A percentile compares a stretch with the other conserved stretches of the same genome.
Conservation (phyloP, 2,329 filamentous ascomycete genomes). For the Fusarium fujikuroi region DNA sequence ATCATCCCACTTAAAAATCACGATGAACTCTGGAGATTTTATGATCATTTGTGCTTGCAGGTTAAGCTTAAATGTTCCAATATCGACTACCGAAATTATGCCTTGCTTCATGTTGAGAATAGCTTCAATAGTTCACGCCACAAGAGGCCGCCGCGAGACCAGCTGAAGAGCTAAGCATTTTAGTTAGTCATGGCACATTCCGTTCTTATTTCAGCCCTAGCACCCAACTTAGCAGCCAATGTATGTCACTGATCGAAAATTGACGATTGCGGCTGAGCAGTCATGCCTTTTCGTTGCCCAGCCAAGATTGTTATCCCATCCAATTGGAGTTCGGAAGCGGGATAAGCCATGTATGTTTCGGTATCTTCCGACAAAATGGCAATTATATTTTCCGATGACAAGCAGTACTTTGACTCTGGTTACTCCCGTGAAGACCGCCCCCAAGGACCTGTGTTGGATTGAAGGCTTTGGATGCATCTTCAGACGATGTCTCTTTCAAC, state of each 20-base stretch:
- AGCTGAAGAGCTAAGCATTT: conserved; percentile 10
- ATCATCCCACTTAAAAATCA: neutral
- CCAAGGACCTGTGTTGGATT: rapidly evolving
- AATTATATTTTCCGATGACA: neutral
- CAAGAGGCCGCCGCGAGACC: neutral
- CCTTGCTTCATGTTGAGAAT: conserved; percentile 1
- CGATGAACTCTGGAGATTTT: neutral
- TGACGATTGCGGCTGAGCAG: conserved; percentile 6
- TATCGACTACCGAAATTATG: neutral
- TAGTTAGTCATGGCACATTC: conserved; percentile 1
- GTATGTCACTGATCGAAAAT: neutral
- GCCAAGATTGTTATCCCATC: neutral
- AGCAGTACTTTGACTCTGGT: neutral
- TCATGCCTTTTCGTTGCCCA: neutral
- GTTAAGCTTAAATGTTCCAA: conserved; percentile 3
- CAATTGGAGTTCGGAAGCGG: neutral
- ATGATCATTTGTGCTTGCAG: too few relatives aligned
- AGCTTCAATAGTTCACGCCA: conserved; percentile 21
- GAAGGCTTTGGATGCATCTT: neutral
- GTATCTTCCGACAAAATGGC: neutral
- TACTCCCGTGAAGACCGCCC: too few relatives aligned
- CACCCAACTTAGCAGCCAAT: too few relatives aligned
- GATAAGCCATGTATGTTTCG: neutral
- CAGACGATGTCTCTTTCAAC: neutral
- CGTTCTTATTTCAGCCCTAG: neutral